Conservation (phyloP, 345 rosid genomes). For the Eucalyptus grandis region DNA sequence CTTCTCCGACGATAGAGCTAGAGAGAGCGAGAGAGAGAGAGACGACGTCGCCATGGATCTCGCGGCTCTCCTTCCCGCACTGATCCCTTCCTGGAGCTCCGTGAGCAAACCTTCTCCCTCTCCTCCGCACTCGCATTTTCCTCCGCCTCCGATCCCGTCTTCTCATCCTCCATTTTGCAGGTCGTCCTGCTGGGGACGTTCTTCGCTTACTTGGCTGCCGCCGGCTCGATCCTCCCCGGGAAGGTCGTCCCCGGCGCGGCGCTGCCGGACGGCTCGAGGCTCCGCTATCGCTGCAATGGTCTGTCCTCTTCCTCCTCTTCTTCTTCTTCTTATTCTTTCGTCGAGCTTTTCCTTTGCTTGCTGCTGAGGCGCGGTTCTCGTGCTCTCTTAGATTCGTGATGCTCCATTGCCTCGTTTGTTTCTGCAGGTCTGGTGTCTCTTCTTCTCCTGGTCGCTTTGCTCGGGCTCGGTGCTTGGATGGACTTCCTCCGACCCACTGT, state of each 20-base stretch:
- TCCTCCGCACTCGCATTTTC: not conserved
- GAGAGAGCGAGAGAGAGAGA: too few species aligned
- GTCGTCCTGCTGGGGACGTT: constrained; percentile 31
- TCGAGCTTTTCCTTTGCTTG: not conserved
- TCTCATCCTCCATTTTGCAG: constrained; percentile 4
- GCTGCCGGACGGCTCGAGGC: constrained; percentile 66
- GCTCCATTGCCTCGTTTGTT: not conserved
- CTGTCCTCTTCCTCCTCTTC: not conserved
- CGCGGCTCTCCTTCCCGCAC: constrained; percentile 13
- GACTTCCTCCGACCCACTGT: constrained; percentile 56
- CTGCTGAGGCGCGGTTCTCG: not conserved
- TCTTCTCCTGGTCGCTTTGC: constrained; percentile 37
- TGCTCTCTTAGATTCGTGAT: not conserved
- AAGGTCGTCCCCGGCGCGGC: constrained; percentile 57
- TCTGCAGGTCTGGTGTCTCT: constrained; percentile 50
- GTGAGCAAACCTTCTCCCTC: constrained; percentile 7
- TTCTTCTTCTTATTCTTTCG: not conserved
- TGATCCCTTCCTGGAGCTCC: constrained; percentile 48
- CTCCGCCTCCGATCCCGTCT: not conserved
- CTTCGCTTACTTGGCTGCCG: constrained; percentile 57
- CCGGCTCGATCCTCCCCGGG: constrained; percentile 63
- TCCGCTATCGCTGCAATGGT: constrained; percentile 89
- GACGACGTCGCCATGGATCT: constrained; percentile 30
- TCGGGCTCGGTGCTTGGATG: constrained; percentile 45
- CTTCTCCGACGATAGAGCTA: too few species aligned